phyloP scores from a whole-genome alignment of 1,284 basidiomycete genomes.

The Apiotrichum brassicae region DNA sequence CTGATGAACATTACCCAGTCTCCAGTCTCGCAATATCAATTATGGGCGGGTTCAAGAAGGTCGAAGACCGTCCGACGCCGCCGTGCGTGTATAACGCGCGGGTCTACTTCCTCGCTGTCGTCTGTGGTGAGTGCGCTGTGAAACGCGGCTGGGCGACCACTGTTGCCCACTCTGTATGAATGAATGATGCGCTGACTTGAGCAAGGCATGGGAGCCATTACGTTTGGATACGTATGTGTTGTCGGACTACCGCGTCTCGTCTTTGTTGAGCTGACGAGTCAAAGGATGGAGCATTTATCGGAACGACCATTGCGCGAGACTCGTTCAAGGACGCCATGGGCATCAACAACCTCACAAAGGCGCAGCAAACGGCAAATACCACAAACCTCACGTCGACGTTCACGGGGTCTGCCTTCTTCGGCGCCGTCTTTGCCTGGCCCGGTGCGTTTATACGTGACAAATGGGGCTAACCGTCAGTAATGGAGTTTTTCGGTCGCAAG shows the following conservation, averaged over 20 bases:
- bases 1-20: too few relatives aligned
- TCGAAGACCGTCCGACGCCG: conserved; percentile 50
- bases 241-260: too few relatives aligned
- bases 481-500: conserved; percentile 31
- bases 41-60: conserved; percentile 23
- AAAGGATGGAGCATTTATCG: conserved; percentile 46
- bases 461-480: conserved; percentile 6
- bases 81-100: conserved; percentile 52
- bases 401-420: conserved; percentile 43
- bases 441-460: background rate
- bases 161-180: too few relatives aligned
- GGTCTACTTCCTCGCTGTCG: conserved; percentile 48
- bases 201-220: conserved; percentile 32
- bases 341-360: conserved; percentile 36
- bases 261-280: too few relatives aligned
- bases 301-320: conserved; percentile 47
- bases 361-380: conserved; percentile 36
- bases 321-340: conserved; percentile 51
- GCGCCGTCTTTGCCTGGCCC: conserved; percentile 21
- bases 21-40: background rate
- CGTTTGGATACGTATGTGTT: conserved; percentile 47
- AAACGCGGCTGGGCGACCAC: too few relatives aligned
- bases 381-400: conserved; percentile 46
- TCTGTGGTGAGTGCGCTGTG: conserved; percentile 8
- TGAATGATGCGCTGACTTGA: background rate